phyloP scores from a whole-genome alignment of 2,329 filamentous ascomycete species.

The Corniculantispora saksenae region DNA sequence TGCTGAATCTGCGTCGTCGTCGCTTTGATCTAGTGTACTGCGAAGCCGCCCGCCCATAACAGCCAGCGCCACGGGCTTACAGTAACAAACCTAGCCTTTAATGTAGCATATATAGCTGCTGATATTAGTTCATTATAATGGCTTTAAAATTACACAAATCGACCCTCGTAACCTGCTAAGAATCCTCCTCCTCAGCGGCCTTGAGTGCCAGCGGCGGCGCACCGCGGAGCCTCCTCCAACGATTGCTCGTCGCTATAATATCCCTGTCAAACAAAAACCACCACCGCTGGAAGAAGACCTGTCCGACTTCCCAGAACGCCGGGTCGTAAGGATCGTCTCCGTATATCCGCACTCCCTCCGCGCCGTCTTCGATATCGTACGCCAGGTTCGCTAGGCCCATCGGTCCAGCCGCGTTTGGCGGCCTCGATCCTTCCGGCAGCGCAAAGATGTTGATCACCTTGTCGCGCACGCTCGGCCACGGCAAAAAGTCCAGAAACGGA shows the following conservation, averaged over 20 bases:
- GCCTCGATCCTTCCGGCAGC: conserved; percentile 49
- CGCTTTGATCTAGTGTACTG: background rate
- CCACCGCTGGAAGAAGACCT: conserved; percentile 59
- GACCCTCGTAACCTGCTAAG: background rate
- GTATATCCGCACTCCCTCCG: conserved; percentile 54
- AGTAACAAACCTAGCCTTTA: too few species aligned
- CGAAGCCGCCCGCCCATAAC: background rate
- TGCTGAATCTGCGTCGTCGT: background rate
- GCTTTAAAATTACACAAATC: background rate
- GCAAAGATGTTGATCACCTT: conserved; percentile 53
- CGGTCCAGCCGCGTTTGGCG: conserved; percentile 46
- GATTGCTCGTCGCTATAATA: conserved; percentile 56
- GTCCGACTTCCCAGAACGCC: conserved; percentile 57
- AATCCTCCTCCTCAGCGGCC: background rate
- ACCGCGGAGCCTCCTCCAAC: conserved; percentile 49
- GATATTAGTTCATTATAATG: too few species aligned
- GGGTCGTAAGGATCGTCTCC: conserved; percentile 50
- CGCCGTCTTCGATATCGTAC: conserved; percentile 57
- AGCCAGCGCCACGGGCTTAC: too few species aligned
- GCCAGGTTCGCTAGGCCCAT: conserved; percentile 53
- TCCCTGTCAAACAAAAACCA: conserved; percentile 60
- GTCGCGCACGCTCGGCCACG: conserved; percentile 57
- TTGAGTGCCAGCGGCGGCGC: conserved; percentile 32
- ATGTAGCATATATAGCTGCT: too few species aligned
- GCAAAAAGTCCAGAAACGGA: conserved; percentile 57